phyloP scores from a whole-genome alignment of 1,284 basidiomycete species.

The Albatrellus sp. region DNA sequence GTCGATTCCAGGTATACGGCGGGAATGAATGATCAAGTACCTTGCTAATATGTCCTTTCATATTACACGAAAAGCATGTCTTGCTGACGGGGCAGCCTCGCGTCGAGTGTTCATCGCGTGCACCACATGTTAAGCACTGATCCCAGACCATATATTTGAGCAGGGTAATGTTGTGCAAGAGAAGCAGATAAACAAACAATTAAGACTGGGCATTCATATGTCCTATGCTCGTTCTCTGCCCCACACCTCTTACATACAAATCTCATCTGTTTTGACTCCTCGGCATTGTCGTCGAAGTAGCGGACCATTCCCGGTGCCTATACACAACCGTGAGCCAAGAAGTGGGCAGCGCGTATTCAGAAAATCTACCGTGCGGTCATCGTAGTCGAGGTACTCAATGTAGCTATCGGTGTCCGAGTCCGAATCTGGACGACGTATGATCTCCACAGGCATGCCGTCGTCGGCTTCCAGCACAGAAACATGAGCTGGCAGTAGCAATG shows the following conservation, averaged over 20 bases:
- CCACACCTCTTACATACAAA: slow-evolving; percentile 65
- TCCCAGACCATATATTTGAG: not conserved
- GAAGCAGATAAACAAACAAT: slow-evolving; percentile 36
- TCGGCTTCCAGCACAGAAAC: slow-evolving; percentile 37
- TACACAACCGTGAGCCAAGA: slow-evolving; percentile 4
- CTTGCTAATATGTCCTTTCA: slow-evolving; percentile 73
- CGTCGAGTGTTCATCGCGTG: slow-evolving; percentile 73
- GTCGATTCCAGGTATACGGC: not conserved
- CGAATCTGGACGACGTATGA: slow-evolving; percentile 28
- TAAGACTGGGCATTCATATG: slow-evolving; percentile 47
- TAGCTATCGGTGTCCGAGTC: slow-evolving; percentile 40
- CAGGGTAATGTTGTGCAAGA: slow-evolving; percentile 1
- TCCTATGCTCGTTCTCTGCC: slow-evolving; percentile 53
- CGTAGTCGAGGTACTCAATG: slow-evolving; percentile 66
- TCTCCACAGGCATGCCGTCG: slow-evolving; percentile 27
- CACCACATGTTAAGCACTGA: slow-evolving; percentile 84
- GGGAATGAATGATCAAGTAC: slow-evolving; percentile 26
- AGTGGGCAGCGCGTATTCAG: not conserved
- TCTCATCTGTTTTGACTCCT: slow-evolving; percentile 26
- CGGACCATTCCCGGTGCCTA: slow-evolving; percentile 34
- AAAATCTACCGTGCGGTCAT: slow-evolving; percentile 40
- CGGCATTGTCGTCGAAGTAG: slow-evolving; percentile 39
- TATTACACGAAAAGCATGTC: slow-evolving; percentile 77
- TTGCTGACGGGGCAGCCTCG: slow-evolving; percentile 77
- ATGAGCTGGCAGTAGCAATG: slow-evolving; percentile 49